Base-by-base conservation (phyloP, 129 eudicot species). In the Saussurea involucrata region DNA sequence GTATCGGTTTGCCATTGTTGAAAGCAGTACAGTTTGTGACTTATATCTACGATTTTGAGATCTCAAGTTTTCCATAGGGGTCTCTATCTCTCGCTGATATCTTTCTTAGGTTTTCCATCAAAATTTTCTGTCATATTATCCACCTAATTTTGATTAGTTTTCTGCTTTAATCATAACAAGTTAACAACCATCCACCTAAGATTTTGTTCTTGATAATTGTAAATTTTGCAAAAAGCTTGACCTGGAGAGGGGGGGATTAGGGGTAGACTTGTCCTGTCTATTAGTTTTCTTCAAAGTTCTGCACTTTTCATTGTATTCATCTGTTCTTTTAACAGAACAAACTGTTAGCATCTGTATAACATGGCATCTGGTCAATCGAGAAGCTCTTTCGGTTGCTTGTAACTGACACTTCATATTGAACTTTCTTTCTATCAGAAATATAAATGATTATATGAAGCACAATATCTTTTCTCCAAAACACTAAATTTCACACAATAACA, bases 401-500 rank as follows among this genome's bases (percentile, higher is more conserved):
- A 67, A 44, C 29, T 28, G 66, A 49, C 34, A 42, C 65, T 28
- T 65, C 20, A 34, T 63, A 34, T 6, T 40, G 25, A 29, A 49
- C 53, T 46, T 31, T 20, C 27, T 9, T 21, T 68, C 18, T 40
- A 7, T 63, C 31, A 36, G 78, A 46, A 72, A 42, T 64, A 25
- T 49, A n/a, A 53, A 34, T 55, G 75, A 31, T 71, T 63, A 77
- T 63, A 77, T 67, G 25, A 71, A 63, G 71, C 64, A 24, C 25
- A 21, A n/a, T 15, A 58, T 67, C 22, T 70, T 44, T 75, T 32
- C 58, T 76, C n/a, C 12, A 44, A 49, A 82, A 34, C 61, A 44
- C 73, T 21, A 68, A 34, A 28, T 67, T 75, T 66, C 64, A 80
- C 63, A 58, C 68, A 66, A 24, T 63, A 66, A 80, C 74, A 73